These are phyloP conservation scores for Microthyrium microscopicum DNA, from an alignment of 2,329 filamentous ascomycete genomes.

Conservation along the genomic window DNA sequence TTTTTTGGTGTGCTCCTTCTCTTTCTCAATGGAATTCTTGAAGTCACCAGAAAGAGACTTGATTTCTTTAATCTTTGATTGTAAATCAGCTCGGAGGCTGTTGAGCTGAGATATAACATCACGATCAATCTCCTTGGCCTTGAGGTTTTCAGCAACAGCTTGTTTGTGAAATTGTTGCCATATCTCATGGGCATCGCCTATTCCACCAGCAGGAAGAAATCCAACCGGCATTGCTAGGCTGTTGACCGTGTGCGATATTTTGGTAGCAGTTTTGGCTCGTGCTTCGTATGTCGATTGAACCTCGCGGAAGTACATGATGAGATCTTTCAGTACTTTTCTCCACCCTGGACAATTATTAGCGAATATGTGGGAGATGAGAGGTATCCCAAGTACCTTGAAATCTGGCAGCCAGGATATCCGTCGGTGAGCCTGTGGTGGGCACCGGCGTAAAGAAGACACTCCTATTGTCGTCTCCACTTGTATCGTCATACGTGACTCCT, in stretches of 20 bases:
- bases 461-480: constrained; percentile 47
- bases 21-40: constrained; percentile 90
- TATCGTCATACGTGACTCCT: constrained; percentile 58
- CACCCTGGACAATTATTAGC: constrained; percentile 43
- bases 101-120: constrained; percentile 81
- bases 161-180: constrained; percentile 70
- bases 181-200: constrained; percentile 72
- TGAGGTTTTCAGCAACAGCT: constrained; percentile 63
- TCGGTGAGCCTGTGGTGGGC: constrained; percentile 73
- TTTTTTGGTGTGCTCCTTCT: constrained; percentile 70
- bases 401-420: constrained; percentile 68
- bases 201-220: constrained; percentile 67
- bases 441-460: constrained; percentile 84
- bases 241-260: constrained; percentile 69
- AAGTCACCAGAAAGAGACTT: constrained; percentile 87
- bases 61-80: constrained; percentile 97
- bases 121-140: constrained; percentile 76
- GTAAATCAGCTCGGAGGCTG: constrained; percentile 71
- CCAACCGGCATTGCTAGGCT: constrained; percentile 58
- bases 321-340: constrained; percentile 87
- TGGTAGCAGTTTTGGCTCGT: constrained; percentile 63
- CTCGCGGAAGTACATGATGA: constrained; percentile 87
- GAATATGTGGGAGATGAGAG: neutral
- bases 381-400: constrained; percentile 60
- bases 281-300: constrained; percentile 80